phyloP scores from a whole-genome alignment of 2,329 filamentous ascomycete genomes.

The Calonectria pteridis region DNA sequence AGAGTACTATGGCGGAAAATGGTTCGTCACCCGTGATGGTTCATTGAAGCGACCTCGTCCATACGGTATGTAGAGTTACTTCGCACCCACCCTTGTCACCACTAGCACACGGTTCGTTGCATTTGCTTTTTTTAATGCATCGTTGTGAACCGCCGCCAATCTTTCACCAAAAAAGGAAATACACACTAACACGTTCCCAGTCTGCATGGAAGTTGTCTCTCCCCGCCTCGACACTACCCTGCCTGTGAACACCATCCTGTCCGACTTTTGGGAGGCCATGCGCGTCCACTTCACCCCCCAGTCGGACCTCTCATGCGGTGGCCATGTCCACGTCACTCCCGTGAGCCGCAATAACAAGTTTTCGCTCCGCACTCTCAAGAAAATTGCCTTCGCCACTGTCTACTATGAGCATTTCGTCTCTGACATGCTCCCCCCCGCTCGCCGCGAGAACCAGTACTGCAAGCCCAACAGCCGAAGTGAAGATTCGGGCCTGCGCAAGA shows the following conservation, averaged over 20 bases:
- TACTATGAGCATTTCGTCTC: conserved; percentile 52
- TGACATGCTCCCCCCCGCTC: conserved; percentile 47
- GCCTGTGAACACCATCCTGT: conserved; percentile 48
- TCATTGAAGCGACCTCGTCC: conserved; percentile 54
- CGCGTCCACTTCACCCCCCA: conserved; percentile 55
- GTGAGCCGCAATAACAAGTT: conserved; percentile 50
- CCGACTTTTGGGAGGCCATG: conserved; percentile 58
- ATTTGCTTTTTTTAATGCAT: neutral
- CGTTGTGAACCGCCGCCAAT: neutral
- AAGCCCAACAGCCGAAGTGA: conserved; percentile 48
- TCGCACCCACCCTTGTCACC: neutral
- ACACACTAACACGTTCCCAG: conserved; percentile 36
- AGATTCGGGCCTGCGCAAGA: conserved; percentile 46
- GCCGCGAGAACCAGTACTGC: conserved; percentile 54
- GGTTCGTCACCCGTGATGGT: conserved; percentile 56
- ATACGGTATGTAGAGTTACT: conserved; percentile 45
- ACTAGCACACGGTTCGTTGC: conserved; percentile 3
- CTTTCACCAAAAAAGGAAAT: neutral
- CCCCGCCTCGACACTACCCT: conserved; percentile 53
- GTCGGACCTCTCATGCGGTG: conserved; percentile 51
- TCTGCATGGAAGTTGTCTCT: conserved; percentile 58
- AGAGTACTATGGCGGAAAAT: conserved; percentile 57
- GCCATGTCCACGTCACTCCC: conserved; percentile 56
- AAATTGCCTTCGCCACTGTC: conserved; percentile 52
- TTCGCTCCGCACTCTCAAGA: conserved; percentile 50